Percentiles rank a stretch among this genome's conserved stretches.
Evolutionary conservation across 805 yeast genomes (phyloP).

Genomic region (Yarrowia porcina): DNA sequence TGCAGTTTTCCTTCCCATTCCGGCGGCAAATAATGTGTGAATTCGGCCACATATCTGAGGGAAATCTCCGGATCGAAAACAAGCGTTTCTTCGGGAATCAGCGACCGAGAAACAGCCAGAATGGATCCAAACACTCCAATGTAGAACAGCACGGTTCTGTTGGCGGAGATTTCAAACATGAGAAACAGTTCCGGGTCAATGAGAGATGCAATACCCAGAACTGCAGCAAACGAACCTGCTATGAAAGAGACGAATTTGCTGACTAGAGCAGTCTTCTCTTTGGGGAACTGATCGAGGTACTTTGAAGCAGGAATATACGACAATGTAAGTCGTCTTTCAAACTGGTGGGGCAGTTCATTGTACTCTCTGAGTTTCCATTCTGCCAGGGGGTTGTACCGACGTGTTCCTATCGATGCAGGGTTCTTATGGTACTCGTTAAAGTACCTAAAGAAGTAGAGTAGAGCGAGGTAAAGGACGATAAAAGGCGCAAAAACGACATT

Average conservation of each 20-base stretch:
- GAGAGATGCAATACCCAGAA: constrained; percentile 69
- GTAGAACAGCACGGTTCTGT: constrained; percentile 78
- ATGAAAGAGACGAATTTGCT: constrained; percentile 66
- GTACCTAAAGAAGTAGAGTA: constrained; percentile 82
- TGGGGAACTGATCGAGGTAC: constrained; percentile 89
- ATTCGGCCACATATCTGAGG: constrained; percentile 73
- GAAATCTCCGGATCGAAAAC: constrained; percentile 94
- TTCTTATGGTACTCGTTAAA: constrained; percentile 89
- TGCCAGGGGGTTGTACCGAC: constrained; percentile 92
- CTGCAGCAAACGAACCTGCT: constrained; percentile 85
- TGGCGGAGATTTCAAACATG: constrained; percentile 81
- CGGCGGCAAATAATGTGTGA: constrained; percentile 85
- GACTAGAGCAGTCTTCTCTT: constrained; percentile 58
- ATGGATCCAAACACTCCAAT: constrained; percentile 84
- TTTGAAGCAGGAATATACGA: constrained; percentile 77
- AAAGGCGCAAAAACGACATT: constrained; percentile 83
- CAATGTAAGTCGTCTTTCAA: constrained; percentile 70
- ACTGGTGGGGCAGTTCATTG: constrained; percentile 88
- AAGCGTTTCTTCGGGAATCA: constrained; percentile 59
- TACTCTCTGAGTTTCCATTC: constrained; percentile 94
- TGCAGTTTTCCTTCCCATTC: constrained; percentile 85
- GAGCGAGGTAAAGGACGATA: constrained; percentile 73
- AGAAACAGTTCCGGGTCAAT: constrained; percentile 89
- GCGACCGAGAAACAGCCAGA: constrained; percentile 76
- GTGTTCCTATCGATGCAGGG: constrained; percentile 74